Base-by-base conservation (phyloP, 805 yeast species). In the Zygosaccharomyces siamensis region DNA sequence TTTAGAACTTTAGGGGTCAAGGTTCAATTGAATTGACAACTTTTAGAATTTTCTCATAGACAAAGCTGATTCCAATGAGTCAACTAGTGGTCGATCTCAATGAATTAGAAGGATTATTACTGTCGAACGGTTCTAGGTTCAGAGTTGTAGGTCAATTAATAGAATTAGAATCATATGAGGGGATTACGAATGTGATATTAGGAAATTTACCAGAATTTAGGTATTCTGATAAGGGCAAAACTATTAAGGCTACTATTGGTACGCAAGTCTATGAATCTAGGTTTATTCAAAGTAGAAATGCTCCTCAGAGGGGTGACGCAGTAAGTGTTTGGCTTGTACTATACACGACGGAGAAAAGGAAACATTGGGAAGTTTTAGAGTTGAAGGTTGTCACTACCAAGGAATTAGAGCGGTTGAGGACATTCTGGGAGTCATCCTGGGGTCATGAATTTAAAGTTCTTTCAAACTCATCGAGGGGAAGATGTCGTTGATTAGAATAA, bases 101-200 rank as follows among this genome's bases (percentile, higher is more conserved):
- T 39, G 41, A 50, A 28, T 24, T 46, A 21, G 39, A 40, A 32
- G 47, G 32, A 10, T 26, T 30, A 23, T 26, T 28, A n/a, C 31
- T 16, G 7, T 28, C 14, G 6, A 23, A 43, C 8, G 24, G 48
- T 21, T 37, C 44, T 32, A 37, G 30, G 37, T 23, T n/a, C 24
- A 43, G 59, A 21, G 28, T 52, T 2, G 32, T 58, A 14, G 56
- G 53, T 6, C 60, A 56, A 28, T 47, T 55, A 16, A 16, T 50
- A 23, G 62, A 57, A 27, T 37, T 58, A 18, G 46, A 48, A 11
- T 46, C 32, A 14, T 7, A 27, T 35, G 42, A 39, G 26, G 47
- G 44, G 23, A 18, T 30, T 18, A 40, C 42, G 8, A 40, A 31
- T 27, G 40, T 53, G 16, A 31, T 26, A 7, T 30, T 56, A 7